Conservation (phyloP, 345 rosid species). For the Brassica carinata region DNA sequence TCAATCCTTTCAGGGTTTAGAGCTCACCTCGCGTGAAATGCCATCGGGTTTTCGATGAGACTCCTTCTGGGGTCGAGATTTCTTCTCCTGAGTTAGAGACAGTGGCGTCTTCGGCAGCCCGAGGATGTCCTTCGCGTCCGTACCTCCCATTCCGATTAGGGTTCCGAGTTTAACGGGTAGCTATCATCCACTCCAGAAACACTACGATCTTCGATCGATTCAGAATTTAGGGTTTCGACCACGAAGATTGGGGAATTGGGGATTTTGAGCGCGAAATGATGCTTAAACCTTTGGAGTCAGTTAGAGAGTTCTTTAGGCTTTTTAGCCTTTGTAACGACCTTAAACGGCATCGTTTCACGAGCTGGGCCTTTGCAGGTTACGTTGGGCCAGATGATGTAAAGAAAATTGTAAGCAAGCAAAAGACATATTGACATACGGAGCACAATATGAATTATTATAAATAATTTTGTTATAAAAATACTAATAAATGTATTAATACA, state of each 20-base stretch:
- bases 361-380: not conserved
- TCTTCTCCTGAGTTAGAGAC: conserved; percentile 76
- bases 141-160: conserved; percentile 43
- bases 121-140: conserved; percentile 89
- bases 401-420: not conserved
- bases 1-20: not conserved
- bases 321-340: not conserved
- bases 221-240: not conserved
- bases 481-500: not conserved
- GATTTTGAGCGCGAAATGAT: conserved; percentile 37
- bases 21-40: conserved; percentile 76
- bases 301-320: not conserved
- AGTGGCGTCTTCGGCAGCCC: conserved; percentile 80
- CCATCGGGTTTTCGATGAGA: conserved; percentile 97
- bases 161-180: conserved; percentile 9
- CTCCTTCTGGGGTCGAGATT: conserved; percentile 80
- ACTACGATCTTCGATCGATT: not conserved
- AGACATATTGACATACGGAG: not conserved
- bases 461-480: no score
- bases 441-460: no score
- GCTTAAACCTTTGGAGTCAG: not conserved
- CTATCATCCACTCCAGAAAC: conserved; percentile 14
- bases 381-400: not conserved
- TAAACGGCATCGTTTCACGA: not conserved
- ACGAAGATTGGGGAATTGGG: conserved; percentile 12